phyloP scores from a whole-genome alignment of 129 eudicot genomes.

The Kitagawia praeruptora region DNA sequence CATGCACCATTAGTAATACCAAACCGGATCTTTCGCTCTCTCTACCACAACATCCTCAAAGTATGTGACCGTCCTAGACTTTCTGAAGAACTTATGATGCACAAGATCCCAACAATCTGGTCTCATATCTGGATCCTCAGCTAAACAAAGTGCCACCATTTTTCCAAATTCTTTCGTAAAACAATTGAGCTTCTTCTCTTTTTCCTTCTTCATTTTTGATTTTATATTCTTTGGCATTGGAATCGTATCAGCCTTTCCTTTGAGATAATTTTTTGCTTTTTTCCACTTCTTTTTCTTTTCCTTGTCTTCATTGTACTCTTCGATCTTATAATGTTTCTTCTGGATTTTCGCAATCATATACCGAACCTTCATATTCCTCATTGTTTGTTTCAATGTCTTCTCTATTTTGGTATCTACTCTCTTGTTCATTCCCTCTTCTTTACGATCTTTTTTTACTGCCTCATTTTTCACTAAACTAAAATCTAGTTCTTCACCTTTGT shows the following conservation, averaged over 20 bases:
- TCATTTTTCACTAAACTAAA: not conserved
- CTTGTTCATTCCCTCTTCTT: not conserved
- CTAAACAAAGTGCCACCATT: constrained; percentile 1
- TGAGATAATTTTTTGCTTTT: not conserved
- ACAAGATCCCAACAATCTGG: not conserved
- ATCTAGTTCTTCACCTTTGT: not conserved
- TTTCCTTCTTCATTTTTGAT: not conserved
- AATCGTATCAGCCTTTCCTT: not conserved
- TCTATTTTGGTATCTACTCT: not conserved
- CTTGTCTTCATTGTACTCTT: not conserved
- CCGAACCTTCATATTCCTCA: not conserved
- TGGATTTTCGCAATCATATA: not conserved
- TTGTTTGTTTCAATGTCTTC: not conserved
- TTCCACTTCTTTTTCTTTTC: not conserved
- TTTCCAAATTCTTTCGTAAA: not conserved
- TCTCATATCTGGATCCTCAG: constrained; percentile 1
- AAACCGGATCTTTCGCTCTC: not conserved
- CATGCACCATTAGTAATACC: not conserved
- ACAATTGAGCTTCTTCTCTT: not conserved
- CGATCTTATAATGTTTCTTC: not conserved
- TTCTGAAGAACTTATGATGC: not conserved
- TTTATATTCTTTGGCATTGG: not conserved
- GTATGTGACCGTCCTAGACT: not conserved
- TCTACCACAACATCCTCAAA: not conserved
- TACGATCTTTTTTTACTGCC: not conserved